Evolutionary conservation across 2,329 filamentous ascomycete species (phyloP).

Genomic region (Chaetothyriales sp.): DNA sequence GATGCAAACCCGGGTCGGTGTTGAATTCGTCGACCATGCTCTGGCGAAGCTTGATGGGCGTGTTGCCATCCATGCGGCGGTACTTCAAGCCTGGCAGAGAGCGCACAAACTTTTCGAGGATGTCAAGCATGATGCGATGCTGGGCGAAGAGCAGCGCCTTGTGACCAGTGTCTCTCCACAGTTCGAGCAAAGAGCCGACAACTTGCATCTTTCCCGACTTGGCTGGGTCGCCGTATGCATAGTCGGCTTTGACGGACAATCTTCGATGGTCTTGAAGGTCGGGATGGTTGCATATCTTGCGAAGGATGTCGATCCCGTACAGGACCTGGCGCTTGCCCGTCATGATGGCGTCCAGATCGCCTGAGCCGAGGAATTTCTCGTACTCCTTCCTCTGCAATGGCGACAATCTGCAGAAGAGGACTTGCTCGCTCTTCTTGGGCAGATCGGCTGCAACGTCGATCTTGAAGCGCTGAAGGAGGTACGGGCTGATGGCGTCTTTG

Average conservation of each 20-base stretch:
- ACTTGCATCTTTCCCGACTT: constrained; percentile 96
- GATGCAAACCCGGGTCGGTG: constrained; percentile 58
- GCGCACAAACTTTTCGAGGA: constrained; percentile 68
- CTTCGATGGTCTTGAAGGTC: constrained; percentile 63
- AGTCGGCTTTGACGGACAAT: constrained; percentile 46
- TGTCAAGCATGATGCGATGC: constrained; percentile 88
- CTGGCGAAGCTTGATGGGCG: constrained; percentile 77
- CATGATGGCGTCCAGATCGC: constrained; percentile 74
- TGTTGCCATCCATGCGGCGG: constrained; percentile 85
- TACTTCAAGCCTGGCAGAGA: constrained; percentile 58
- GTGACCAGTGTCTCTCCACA: constrained; percentile 86
- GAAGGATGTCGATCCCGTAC: constrained; percentile 78
- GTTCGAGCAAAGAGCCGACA: constrained; percentile 68
- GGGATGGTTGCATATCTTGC: constrained; percentile 96
- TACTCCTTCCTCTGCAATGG: constrained; percentile 67
- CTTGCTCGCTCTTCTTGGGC: constrained; percentile 90
- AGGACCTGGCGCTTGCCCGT: constrained; percentile 63
- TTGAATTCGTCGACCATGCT: constrained; percentile 88
- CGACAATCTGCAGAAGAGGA: constrained; percentile 89
- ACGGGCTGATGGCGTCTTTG: constrained; percentile 87
- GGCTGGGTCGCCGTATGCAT: constrained; percentile 61
- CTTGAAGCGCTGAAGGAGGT: constrained; percentile 83
- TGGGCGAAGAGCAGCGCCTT: constrained; percentile 91
- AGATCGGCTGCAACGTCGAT: constrained; percentile 85
- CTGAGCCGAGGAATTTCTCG: constrained; percentile 63